Base-by-base conservation (phyloP, 441 rosid genomes). In the Aleurites moluccanus region DNA sequence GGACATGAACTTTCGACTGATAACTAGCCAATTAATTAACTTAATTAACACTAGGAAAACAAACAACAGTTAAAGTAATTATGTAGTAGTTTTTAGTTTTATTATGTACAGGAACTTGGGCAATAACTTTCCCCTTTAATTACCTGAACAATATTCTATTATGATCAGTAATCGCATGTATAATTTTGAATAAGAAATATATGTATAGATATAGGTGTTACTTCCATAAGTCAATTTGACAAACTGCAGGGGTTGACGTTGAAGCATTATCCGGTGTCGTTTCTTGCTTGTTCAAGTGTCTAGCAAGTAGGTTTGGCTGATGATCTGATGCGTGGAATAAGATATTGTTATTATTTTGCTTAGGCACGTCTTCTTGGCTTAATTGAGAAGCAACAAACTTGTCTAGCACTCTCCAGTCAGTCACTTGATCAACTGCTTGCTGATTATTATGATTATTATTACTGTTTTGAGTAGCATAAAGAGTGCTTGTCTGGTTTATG, bases 311-410 rank as follows among this genome's bases (percentile, higher is more conserved):
- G 61, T 78, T 79, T 35, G 67, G 53, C 10, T 78, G 80, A 45
- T 78, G 80, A 45, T 80, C 81, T 53, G 80, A 64, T 23, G 80
- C 56, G 35, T 64, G 77, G 69, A 82, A 38, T 38, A 38, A 77
- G 45, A 78, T 65, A 62, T 44, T 73, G 69, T 25, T 3, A 28
- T 66, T 66, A 40, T 49, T 76, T 78, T 81, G 85, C 78, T 81
- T 81, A 4, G 85, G 72, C 72, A 63, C 85, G n/a, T 83, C 92
- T 18, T 86, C 92, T 70, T 86, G 94, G 86, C 92, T 88, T 69
- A 94, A 83, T 70, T 94, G 99, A 67, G 96, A 92, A 25, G 99
- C 99, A 38, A 94, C 99, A 80, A 94, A 92, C 83, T 92, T 94
- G 79, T 94, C 96, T 8, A 94, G 89, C 44, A 91, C 89, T 62